These are phyloP conservation scores for Pichia exigua DNA, from an alignment of 805 yeast species.

Conservation along the genomic window DNA sequence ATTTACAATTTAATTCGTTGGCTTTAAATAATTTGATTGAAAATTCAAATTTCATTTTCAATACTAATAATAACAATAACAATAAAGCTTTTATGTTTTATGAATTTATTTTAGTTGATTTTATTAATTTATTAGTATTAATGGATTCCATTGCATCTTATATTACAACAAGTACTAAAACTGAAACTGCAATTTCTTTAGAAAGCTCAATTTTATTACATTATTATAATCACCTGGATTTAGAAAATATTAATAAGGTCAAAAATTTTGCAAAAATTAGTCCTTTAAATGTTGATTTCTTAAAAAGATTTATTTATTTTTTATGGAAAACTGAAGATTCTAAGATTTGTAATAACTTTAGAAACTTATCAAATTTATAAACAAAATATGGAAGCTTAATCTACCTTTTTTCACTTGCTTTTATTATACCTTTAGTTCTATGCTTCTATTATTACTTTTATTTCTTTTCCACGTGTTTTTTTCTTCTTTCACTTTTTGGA, in stretches of 20 bases:
- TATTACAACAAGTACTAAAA: background rate
- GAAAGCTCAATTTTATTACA: background rate
- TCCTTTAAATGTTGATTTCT: background rate
- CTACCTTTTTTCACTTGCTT: background rate
- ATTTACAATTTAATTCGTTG: background rate
- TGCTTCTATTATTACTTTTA: conserved; percentile 16
- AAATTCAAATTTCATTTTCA: background rate
- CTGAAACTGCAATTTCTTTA: too few relatives aligned
- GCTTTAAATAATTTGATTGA: background rate
- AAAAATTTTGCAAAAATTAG: background rate
- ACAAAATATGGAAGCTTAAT: background rate
- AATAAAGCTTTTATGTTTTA: background rate
- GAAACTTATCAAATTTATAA: background rate
- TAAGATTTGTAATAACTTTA: background rate
- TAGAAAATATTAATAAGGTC: background rate
- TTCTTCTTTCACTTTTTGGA: background rate
- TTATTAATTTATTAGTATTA: too few relatives aligned
- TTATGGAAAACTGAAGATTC: conserved; percentile 8
- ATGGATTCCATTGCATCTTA: background rate
- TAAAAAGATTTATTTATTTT: conserved; percentile 1
- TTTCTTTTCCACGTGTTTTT: background rate
- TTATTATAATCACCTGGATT: background rate
- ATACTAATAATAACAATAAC: too few relatives aligned
- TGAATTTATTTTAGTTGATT: background rate
- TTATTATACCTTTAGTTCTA: too few relatives aligned